Conservation (phyloP, 768 basidiomycete genomes). For the Omphalotus guepiniiformis region DNA sequence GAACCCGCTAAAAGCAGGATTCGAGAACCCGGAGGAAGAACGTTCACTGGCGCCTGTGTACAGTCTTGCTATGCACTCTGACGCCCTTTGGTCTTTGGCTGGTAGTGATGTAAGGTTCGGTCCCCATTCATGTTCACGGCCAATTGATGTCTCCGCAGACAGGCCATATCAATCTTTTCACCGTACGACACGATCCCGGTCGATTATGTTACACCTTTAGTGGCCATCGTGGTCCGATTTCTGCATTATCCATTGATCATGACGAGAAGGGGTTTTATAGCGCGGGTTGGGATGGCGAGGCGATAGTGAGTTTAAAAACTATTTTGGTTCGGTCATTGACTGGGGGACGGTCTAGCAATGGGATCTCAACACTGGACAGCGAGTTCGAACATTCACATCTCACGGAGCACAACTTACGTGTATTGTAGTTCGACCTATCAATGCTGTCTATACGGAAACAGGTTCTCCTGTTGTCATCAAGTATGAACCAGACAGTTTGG, state of each 20-base stretch:
- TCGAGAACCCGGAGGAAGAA: slow-evolving; percentile 42
- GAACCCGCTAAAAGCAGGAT: slow-evolving; percentile 41
- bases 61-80: slow-evolving; percentile 87
- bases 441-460: slow-evolving; percentile 29
- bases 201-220: slow-evolving; percentile 65
- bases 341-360: slow-evolving; percentile 69
- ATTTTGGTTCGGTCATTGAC: not conserved
- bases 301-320: slow-evolving; percentile 54
- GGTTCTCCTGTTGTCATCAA: slow-evolving; percentile 15
- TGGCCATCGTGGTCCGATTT: slow-evolving; percentile 79
- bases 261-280: slow-evolving; percentile 86
- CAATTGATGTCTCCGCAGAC: slow-evolving; percentile 40
- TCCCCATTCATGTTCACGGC: slow-evolving; percentile 12
- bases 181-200: slow-evolving; percentile 90
- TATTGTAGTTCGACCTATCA: slow-evolving; percentile 69
- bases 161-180: slow-evolving; percentile 91
- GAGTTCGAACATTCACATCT: slow-evolving; percentile 68
- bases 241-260: slow-evolving; percentile 74
- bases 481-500: slow-evolving; percentile 6
- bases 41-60: slow-evolving; percentile 69
- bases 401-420: slow-evolving; percentile 85
- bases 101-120: slow-evolving; percentile 70
- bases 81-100: slow-evolving; percentile 88
- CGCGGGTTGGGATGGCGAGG: slow-evolving; percentile 92
- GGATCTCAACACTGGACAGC: slow-evolving; percentile 92